Evolutionary conservation across 352 stramenopile genomes (phyloP).

Genomic region (Phytophthora quininea): DNA sequence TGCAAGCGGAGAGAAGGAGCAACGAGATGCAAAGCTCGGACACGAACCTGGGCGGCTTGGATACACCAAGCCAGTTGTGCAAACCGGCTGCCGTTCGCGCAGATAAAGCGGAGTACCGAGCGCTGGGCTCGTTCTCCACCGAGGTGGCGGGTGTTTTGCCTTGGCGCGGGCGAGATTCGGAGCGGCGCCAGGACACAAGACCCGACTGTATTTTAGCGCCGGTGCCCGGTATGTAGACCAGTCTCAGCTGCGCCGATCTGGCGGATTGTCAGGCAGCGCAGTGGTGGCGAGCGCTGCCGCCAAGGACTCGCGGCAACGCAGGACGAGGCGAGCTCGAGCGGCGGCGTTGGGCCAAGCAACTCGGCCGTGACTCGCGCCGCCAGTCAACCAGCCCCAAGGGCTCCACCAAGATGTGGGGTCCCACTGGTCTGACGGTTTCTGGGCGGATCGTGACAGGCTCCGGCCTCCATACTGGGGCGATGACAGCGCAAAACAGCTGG

Average conservation of each 20-base stretch:
- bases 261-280: conserved; percentile 19
- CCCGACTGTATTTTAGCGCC: not conserved
- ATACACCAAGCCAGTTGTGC: conserved; percentile 35
- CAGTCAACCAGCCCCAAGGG: too few relatives aligned
- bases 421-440: conserved; percentile 39
- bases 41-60: conserved; percentile 36
- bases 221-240: not conserved
- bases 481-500: conserved; percentile 9
- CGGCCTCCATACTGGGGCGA: conserved; percentile 6
- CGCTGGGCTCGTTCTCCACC: conserved; percentile 17
- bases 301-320: too few relatives aligned
- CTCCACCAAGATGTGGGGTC: conserved; percentile 26
- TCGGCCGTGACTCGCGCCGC: too few relatives aligned
- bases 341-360: too few relatives aligned
- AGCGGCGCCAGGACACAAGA: not conserved
- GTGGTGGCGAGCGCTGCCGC: too few relatives aligned
- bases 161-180: not conserved
- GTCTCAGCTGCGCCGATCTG: conserved; percentile 30
- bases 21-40: conserved; percentile 26
- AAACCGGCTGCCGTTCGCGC: conserved; percentile 22
- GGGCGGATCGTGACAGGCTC: conserved; percentile 31
- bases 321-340: too few relatives aligned
- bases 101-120: conserved; percentile 6
- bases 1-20: conserved; percentile 33
- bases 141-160: conserved; percentile 15